Base-by-base conservation (phyloP, 2,329 filamentous ascomycete genomes). In the Fusarium newnesense region DNA sequence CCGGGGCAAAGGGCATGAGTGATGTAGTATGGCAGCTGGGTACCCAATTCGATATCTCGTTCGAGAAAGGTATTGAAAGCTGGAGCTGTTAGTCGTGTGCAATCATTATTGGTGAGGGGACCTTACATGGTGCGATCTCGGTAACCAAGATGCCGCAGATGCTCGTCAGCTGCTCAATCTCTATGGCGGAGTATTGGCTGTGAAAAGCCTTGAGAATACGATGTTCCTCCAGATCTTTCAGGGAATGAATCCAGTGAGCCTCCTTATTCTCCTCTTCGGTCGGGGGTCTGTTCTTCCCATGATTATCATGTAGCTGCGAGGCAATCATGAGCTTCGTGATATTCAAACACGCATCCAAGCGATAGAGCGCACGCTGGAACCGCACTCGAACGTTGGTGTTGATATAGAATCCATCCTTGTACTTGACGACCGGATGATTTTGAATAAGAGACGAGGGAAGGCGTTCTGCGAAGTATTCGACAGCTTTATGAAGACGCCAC, bases 61-160 rank as follows among this genome's bases (percentile, higher is more conserved):
- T 73, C 37, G 12, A 72, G 46, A 24, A 69, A 69, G 6, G 36
- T 10, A 28, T 72, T 65, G 59, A 62, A 60, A 15, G 21, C 70
- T 73, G n/a, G 3, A 36, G 13, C 10, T 12, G 32, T 65, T 12
- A 66, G 37, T 2, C 2, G 12, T 19, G 12, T n/a, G 9, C 12
- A 30, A 19, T 18, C 2, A 24, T 30, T 37, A n/a, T 16, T 49
- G 11, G 7, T 7, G 16, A 8, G 21, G 9, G 4, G 12, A 57
- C 59, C 59, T 39, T 43, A 67, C 70, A 15, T 4, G 70, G 57
- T 5, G 53, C 43, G 7, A 73, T 9, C 9, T 65, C 37, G 3
- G 28, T 24, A 28, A 63, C 21, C 19, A 73, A n/a, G 0, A 73
- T 36, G 3, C 36, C 36, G 5, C 36, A 65, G 12, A 73, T 39